A percentile compares a stretch with the other conserved stretches of the same genome.
Conservation (phyloP, 306 rosid species). For the Rubus parviflorus region DNA sequence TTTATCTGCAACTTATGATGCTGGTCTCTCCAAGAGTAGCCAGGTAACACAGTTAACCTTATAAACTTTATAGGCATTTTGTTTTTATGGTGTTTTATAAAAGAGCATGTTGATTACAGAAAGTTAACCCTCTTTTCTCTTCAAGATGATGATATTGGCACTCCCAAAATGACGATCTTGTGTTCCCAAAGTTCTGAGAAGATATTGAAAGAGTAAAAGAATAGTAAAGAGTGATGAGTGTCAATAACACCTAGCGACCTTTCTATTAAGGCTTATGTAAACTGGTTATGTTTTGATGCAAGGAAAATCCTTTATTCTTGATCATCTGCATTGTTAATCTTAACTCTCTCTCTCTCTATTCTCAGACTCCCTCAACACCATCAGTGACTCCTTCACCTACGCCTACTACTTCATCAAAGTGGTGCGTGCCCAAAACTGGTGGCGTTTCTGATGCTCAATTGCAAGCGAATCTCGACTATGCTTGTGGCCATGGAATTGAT, state of each 20-base stretch:
- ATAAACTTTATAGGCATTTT: neutral
- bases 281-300: neutral
- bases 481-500: constrained; percentile 58
- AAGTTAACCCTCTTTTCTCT: neutral
- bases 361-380: constrained; percentile 38
- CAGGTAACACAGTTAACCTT: constrained; percentile 46
- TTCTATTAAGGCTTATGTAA: neutral
- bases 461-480: constrained; percentile 75
- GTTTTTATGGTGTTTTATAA: no score
- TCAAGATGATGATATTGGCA: neutral
- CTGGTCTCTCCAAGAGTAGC: constrained; percentile 65
- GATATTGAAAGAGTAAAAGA: neutral
- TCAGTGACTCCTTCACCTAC: constrained; percentile 47
- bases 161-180: neutral
- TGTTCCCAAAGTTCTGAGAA: neutral
- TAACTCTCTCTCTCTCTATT: neutral
- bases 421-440: constrained; percentile 73
- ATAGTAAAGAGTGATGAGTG: neutral
- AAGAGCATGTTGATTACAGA: neutral
- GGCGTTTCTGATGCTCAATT: constrained; percentile 60
- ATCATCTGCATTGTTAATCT: neutral
- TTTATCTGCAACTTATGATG: constrained; percentile 62
- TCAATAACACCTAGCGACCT: neutral
- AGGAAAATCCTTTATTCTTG: neutral
- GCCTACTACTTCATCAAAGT: constrained; percentile 34